Base-by-base conservation (phyloP, 192 early-diverging fungal species). In the Backusella morwellensis region DNA sequence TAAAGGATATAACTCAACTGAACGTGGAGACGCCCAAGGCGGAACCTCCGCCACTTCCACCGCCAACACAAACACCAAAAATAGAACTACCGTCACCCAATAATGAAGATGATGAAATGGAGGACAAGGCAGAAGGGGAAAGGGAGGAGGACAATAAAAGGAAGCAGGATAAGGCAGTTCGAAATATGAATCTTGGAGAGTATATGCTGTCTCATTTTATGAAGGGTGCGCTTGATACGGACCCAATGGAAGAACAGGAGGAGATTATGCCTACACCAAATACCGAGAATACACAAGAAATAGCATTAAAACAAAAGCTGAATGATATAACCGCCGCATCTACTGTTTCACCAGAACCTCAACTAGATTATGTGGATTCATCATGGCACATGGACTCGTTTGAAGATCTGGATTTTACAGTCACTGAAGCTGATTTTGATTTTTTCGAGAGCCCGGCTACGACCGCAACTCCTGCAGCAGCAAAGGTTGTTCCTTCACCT, bases 371-470 rank as follows among this genome's bases (percentile, higher is more conserved):
- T 12, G 26, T 63, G 12, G 23, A 63, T 63, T 63, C 56, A 12
- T 4, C 56, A 63, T 63, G 56, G 56, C 56, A 63, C 11, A 63
- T 63, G 56, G 23, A 63, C 4, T 63, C 56, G 26, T 67, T 72
- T 70, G 38, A 63, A 9, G 80, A 81, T 21, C 23, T 81, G 29
- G 80, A 81, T 75, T 35, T 76, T 44, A 66, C 77, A 47, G 75
- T 81, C 17, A 81, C 80, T 11, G 80, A 81, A 26, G 80, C 76
- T 56, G 80, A 81, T 63, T 81, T 73, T 36, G 72, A 77, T 26
- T 81, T 77, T 74, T 81, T 81, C 36, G 72, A 81, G n/a, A 78
- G 54, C 2, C 73, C 73, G 15, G 29, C 56, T 1, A 6, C 36
- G 14, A 17, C 35, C 4, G 11, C 73, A 74, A n/a, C 52, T 35